phyloP scores from a whole-genome alignment of 2,329 filamentous ascomycete species.

The Cercospora zeae-maydis region DNA sequence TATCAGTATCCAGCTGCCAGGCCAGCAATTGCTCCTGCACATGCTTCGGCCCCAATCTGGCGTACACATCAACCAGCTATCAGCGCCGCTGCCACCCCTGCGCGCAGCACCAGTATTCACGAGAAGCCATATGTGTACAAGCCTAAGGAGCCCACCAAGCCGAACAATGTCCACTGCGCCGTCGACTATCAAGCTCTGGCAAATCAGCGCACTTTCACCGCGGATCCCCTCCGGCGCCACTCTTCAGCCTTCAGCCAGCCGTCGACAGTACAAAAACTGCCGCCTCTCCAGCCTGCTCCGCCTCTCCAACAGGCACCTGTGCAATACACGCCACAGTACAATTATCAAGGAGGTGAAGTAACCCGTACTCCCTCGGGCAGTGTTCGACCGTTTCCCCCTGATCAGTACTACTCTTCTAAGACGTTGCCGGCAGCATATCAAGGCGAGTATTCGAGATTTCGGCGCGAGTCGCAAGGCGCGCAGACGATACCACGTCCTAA shows the following conservation, averaged over 20 bases:
- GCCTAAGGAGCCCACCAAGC: slow-evolving; percentile 33
- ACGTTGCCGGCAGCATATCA: slow-evolving; percentile 37
- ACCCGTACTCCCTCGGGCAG: slow-evolving; percentile 23
- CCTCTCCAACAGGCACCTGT: slow-evolving; percentile 7
- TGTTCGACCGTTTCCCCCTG: slow-evolving; percentile 35
- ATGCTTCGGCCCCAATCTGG: slow-evolving; percentile 19
- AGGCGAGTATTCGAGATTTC: slow-evolving; percentile 38
- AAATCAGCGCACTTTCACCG: slow-evolving; percentile 32
- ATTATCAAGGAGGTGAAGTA: slow-evolving; percentile 29
- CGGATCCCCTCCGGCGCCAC: slow-evolving; percentile 24
- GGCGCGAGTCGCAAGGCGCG: slow-evolving; percentile 33
- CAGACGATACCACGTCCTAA: slow-evolving; percentile 30
- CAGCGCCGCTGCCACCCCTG: slow-evolving; percentile 15
- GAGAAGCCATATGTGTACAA: slow-evolving; percentile 41
- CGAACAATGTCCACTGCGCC: slow-evolving; percentile 26
- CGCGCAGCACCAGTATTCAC: slow-evolving; percentile 17
- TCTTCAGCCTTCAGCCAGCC: slow-evolving; percentile 19
- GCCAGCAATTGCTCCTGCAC: slow-evolving; percentile 26
- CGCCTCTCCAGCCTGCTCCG: slow-evolving; percentile 2
- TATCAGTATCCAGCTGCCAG: slow-evolving; percentile 26
- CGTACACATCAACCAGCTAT: slow-evolving; percentile 16
- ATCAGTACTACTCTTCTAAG: slow-evolving; percentile 39
- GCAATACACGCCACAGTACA: slow-evolving; percentile 24
- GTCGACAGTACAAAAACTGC: slow-evolving; percentile 1
- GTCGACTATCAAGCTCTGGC: slow-evolving; percentile 33